These are phyloP conservation scores for Sclerotinia subarctica DNA, from an alignment of 2,329 filamentous ascomycete genomes.

Conservation along the genomic window DNA sequence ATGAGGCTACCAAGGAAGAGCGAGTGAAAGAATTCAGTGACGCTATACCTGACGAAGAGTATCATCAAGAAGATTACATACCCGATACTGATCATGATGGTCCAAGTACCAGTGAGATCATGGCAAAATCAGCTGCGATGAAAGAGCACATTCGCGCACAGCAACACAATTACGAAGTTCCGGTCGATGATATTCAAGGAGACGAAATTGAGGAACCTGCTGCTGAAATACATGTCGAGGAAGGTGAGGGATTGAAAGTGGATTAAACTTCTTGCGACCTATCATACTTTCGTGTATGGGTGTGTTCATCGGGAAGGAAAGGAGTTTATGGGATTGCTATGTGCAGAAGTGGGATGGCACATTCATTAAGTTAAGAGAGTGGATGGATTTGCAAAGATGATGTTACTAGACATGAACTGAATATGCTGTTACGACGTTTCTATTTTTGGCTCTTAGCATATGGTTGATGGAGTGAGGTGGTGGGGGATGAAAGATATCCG, in stretches of 20 bases:
- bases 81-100: constrained; percentile 35
- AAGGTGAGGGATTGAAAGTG: constrained; percentile 34
- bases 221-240: constrained; percentile 38
- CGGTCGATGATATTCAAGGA: constrained; percentile 20
- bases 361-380: not conserved
- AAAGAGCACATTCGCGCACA: not conserved
- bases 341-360: not conserved
- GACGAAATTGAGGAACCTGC: constrained; percentile 34
- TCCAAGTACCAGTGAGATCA: constrained; percentile 22
- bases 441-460: constrained; percentile 4
- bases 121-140: not conserved
- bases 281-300: not conserved
- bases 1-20: constrained; percentile 24
- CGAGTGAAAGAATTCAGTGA: constrained; percentile 34
- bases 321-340: constrained; percentile 3
- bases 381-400: not conserved
- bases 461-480: not conserved
- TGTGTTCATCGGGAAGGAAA: not conserved
- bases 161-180: constrained; percentile 20
- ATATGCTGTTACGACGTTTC: constrained; percentile 2
- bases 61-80: constrained; percentile 25
- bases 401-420: constrained; percentile 12
- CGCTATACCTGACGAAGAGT: constrained; percentile 27
- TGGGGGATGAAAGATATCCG: not conserved
- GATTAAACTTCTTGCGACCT: constrained; percentile 22